Evolutionary conservation across 257 asterid genomes (phyloP).

Genomic region (Haberlea rhodopensis): DNA sequence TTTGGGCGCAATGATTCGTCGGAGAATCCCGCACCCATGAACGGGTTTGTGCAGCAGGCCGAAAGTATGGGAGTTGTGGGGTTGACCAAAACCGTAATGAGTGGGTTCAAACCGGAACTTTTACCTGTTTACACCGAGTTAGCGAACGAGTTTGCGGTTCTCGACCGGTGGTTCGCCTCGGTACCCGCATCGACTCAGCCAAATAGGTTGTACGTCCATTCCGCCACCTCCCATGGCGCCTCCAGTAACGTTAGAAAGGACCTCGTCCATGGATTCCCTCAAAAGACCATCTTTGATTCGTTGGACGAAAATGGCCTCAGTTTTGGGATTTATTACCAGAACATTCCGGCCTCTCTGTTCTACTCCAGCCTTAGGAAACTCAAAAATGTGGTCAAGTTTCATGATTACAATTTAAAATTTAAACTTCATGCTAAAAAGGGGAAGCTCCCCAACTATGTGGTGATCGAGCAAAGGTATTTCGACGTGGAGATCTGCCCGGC

Average conservation of each 20-base stretch:
- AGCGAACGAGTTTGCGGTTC: slow-evolving; percentile 72
- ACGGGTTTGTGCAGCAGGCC: slow-evolving; percentile 95
- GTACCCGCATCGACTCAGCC: slow-evolving; percentile 98
- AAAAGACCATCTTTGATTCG: slow-evolving; percentile 91
- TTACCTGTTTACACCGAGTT: slow-evolving; percentile 73
- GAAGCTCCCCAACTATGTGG: slow-evolving; percentile 79
- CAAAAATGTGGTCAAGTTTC: slow-evolving; percentile 62
- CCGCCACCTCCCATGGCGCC: slow-evolving; percentile 98
- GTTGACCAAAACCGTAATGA: slow-evolving; percentile 66
- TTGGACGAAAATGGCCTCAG: slow-evolving; percentile 73
- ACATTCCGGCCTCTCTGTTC: slow-evolving; percentile 86
- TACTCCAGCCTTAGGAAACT: slow-evolving; percentile 74
- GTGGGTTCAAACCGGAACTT: slow-evolving; percentile 79
- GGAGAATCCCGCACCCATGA: slow-evolving; percentile 87
- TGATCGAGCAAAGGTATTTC: slow-evolving; percentile 84
- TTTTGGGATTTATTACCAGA: slow-evolving; percentile 91
- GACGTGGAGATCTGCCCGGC: slow-evolving; percentile 68
- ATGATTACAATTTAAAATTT: slow-evolving; percentile 52
- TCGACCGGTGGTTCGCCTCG: slow-evolving; percentile 95
- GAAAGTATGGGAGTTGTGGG: slow-evolving; percentile 65
- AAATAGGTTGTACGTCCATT: slow-evolving; percentile 87
- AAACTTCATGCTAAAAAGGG: slow-evolving; percentile 71
- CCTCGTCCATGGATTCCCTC: slow-evolving; percentile 84
- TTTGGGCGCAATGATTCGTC: slow-evolving; percentile 64
- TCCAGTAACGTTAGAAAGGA: slow-evolving; percentile 91